Base-by-base conservation (phyloP, 306 rosid species). In the Sesbania bispinosa region DNA sequence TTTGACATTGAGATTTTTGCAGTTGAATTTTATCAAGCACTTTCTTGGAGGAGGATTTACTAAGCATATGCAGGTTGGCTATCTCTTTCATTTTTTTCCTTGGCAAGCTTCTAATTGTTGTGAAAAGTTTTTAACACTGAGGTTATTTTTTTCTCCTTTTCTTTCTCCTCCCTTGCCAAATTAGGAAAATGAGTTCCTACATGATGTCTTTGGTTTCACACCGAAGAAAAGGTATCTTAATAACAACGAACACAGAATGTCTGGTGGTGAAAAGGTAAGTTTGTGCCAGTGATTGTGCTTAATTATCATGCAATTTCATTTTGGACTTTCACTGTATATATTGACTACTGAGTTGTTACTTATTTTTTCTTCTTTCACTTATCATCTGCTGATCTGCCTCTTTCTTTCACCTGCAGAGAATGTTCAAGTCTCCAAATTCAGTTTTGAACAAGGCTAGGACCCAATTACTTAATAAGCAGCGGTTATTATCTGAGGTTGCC, bases 41-140 rank as follows among this genome's bases (percentile, higher is more conserved):
- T 90, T 90, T 39, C 90, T 90, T 76, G 97, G 96, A 51, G 97
- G 96, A 77, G 98, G 98, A 21, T 94, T 94, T 67, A 63, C 86
- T 43, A 94, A 87, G 84, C 97, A 94, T 80, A 86, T 94, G 96
- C 98, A 87, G 98, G 98, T 94, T 58, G 67, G 83, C 62, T 67
- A 63, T 45, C 58, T 66, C 14, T 54, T 64, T 16, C 27, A 15
- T 46, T 55, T 47, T 55, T 47, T 47, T 71, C 50, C n/a, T 67
- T 63, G 27, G 36, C 9, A 7, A 35, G 60, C 3, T 30, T 69
- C 42, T 74, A 21, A 15, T 13, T 47, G 8, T 62, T 38, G 18
- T 72, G 42, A 16, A 30, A 67, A 43, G 42, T 4, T 32, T 59
- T 2, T 62, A 61, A 55, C 52, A 29, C 24, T 69, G 68, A 55